Conservation (phyloP, 2,329 filamentous ascomycete genomes). For the Basipetospora chlamydospora region DNA sequence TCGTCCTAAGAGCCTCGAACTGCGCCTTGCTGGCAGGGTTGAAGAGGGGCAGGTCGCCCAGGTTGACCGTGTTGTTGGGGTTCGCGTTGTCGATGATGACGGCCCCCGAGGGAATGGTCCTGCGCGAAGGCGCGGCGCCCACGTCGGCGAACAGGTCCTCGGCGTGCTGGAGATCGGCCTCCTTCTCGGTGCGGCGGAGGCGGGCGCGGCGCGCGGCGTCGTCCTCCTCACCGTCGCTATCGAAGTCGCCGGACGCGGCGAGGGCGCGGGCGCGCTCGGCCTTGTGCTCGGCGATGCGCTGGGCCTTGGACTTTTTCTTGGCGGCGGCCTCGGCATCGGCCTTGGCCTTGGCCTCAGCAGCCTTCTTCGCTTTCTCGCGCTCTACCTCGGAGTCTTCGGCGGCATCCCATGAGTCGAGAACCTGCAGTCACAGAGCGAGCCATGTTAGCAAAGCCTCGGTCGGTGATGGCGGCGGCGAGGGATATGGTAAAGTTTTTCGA, state of each 20-base stretch:
- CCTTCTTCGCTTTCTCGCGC: conserved; percentile 86
- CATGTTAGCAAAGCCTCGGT: conserved; percentile 1
- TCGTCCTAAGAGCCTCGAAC: conserved; percentile 66
- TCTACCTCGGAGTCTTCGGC: conserved; percentile 95
- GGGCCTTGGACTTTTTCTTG: conserved; percentile 76
- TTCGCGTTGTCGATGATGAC: conserved; percentile 60
- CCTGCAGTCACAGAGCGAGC: conserved; percentile 45
- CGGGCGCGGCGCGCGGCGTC: conserved; percentile 61
- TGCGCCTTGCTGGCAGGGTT: conserved; percentile 77
- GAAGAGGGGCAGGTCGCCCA: conserved; percentile 69
- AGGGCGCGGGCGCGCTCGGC: conserved; percentile 40
- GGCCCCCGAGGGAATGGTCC: conserved; percentile 45
- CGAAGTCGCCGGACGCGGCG: conserved; percentile 39
- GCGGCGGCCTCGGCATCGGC: conserved; percentile 78
- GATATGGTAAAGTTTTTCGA: no score
- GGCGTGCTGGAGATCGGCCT: conserved; percentile 77
- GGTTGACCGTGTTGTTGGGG: conserved; percentile 66
- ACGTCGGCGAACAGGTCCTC: conserved; percentile 78
- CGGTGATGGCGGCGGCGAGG: not conserved
- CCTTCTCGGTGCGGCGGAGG: conserved; percentile 66
- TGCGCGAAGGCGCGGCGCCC: conserved; percentile 53
- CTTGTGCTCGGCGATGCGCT: conserved; percentile 67
- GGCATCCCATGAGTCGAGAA: conserved; percentile 93
- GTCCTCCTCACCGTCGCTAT: conserved; percentile 54
- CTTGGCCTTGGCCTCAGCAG: conserved; percentile 72